These are phyloP conservation scores for Pulveroboletus sp. DNA, from an alignment of 768 basidiomycete species.

Conservation along the genomic window DNA sequence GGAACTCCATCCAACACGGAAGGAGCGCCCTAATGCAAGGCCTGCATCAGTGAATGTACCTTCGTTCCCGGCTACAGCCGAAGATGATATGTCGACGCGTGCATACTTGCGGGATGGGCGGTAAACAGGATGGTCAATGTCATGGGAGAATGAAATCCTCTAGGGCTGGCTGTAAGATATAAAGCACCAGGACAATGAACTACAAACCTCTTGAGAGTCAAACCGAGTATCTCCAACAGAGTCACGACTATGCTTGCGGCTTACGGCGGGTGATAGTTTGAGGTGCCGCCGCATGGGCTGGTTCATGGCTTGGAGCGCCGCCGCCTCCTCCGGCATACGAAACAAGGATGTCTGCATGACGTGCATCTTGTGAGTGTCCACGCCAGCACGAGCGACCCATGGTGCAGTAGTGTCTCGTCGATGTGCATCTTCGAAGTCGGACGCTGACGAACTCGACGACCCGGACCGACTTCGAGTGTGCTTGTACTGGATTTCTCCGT, in stretches of 20 bases:
- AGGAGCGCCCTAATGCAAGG: slow-evolving; percentile 79
- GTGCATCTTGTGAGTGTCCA: slow-evolving; percentile 86
- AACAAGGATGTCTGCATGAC: slow-evolving; percentile 93
- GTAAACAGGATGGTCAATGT: slow-evolving; percentile 60
- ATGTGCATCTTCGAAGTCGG: slow-evolving; percentile 16
- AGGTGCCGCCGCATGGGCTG: slow-evolving; percentile 35
- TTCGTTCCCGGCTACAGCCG: slow-evolving; percentile 61
- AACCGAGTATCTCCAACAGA: slow-evolving; percentile 68
- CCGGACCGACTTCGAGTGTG: slow-evolving; percentile 34
- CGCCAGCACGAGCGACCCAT: slow-evolving; percentile 67
- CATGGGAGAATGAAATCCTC: slow-evolving; percentile 77
- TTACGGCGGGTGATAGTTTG: slow-evolving; percentile 37
- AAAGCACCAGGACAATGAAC: slow-evolving; percentile 1
- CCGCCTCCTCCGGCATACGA: slow-evolving; percentile 68
- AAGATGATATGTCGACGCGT: slow-evolving; percentile 63
- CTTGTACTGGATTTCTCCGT: slow-evolving; percentile 49
- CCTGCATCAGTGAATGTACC: slow-evolving; percentile 74
- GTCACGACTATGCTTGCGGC: slow-evolving; percentile 72
- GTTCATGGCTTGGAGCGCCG: slow-evolving; percentile 52
- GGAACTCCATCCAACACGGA: slow-evolving; percentile 88
- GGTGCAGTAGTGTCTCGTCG: slow-evolving; percentile 47
- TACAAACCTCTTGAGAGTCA: slow-evolving; percentile 57
- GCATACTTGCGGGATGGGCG: slow-evolving; percentile 79
- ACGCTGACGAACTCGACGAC: slow-evolving; percentile 25
- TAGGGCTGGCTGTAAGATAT: slow-evolving; percentile 25